A percentile compares a stretch with the other conserved stretches of the same genome.
Evolutionary conservation across 805 yeast genomes (phyloP).

Genomic region (Suhomyces vadensis): DNA sequence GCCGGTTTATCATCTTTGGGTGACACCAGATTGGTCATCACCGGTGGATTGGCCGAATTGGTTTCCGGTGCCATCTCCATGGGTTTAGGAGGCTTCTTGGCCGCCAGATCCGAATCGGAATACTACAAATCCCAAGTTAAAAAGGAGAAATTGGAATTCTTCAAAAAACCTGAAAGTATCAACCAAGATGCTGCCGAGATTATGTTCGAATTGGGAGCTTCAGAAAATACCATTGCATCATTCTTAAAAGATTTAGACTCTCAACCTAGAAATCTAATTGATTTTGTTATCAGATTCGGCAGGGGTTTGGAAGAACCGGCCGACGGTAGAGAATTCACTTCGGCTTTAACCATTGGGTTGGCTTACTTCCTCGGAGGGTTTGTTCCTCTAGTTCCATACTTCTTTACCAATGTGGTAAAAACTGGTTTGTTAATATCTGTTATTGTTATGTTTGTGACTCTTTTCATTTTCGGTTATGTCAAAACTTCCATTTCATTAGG

Average conservation of each 20-base stretch:
- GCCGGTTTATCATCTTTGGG: constrained; percentile 95
- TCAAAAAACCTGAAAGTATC: constrained; percentile 61
- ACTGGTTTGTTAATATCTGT: constrained; percentile 76
- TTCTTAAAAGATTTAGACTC: constrained; percentile 79
- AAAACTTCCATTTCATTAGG: constrained; percentile 88
- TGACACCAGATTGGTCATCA: constrained; percentile 83
- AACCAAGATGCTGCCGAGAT: constrained; percentile 82
- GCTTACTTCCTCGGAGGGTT: constrained; percentile 92
- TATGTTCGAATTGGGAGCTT: constrained; percentile 68
- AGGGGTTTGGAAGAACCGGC: constrained; percentile 96
- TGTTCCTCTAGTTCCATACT: constrained; percentile 87
- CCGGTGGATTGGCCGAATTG: constrained; percentile 97
- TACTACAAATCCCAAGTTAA: constrained; percentile 71
- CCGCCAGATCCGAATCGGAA: constrained; percentile 87
- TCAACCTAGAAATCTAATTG: constrained; percentile 76
- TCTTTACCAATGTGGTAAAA: constrained; percentile 73
- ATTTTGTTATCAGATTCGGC: constrained; percentile 84
- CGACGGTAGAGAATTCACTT: constrained; percentile 82
- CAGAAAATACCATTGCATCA: constrained; percentile 69
- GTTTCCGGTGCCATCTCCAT: constrained; percentile 96
- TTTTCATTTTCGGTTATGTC: constrained; percentile 82
- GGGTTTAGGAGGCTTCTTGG: constrained; percentile 97
- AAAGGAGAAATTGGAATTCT: constrained; percentile 67
- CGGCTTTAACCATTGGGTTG: constrained; percentile 87
- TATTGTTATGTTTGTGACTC: constrained; percentile 78